Evolutionary conservation across 495 filamentous ascomycete genomes (phyloP), one percentile per base, ranked within the genome.

Genomic region (Mycothermus thermophilus): DNA sequence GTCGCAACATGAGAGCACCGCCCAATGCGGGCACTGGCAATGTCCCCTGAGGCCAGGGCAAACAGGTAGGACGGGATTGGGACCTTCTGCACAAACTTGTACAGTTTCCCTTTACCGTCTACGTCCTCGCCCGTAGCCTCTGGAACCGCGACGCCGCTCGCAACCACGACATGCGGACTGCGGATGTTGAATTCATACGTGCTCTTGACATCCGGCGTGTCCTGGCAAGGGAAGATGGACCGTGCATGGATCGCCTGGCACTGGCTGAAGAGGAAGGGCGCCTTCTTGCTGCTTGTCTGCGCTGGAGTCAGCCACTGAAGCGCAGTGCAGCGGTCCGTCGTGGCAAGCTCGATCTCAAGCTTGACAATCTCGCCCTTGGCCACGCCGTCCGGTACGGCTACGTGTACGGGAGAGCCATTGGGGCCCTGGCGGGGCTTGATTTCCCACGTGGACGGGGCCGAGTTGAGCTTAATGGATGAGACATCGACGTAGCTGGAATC

Each of bases 251-350:
- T 97, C 25, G 87, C 85, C 63, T 97, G 88, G 57, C 86, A 93
- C 72, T 96, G 88, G 24, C 83, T 88, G 66, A 94, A 95, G 77
- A 95, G 90, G 53, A 94, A 95, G 6, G 88, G 88, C 45, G 84
- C 77, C 47, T 87, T 86, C 56, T 81, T 83, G 66, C 90, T 93
- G 29, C 78, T 80, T 3, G 88, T 94, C 63, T 97, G 88, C 15
- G 78, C 76, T 6, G 83, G 80, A 0, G 77, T 83, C 57, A 96
- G 63, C 88, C 88, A 96, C 59, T 93, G 87, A 31, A 95, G 65
- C 0, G 87, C 88, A 5, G 86, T 93, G 55, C 88, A 93, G 41
- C 81, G 70, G 11, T 80, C 69, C 2, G 87, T 95, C 8, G 88
- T 96, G 32, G 67, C 60, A 26, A 71, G 37, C 14, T 54, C 52